A percentile compares a stretch with the other conserved stretches of the same genome.
Conservation (phyloP, 2,329 filamentous ascomycete genomes). For the Purpureocillium lavendulum region DNA sequence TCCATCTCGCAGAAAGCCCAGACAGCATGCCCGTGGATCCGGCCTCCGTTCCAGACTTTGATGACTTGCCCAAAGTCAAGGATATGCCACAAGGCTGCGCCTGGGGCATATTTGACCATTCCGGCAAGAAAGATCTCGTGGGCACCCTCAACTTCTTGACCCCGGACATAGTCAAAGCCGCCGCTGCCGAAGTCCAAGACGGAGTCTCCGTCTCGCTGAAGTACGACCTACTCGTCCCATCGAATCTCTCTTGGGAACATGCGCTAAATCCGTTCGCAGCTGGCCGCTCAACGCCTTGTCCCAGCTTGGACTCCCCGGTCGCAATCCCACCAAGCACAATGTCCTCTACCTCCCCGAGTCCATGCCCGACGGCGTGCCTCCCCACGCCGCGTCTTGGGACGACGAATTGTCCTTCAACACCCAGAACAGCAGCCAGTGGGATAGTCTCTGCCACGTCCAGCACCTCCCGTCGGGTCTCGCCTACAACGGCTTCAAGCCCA, state of each 20-base stretch:
- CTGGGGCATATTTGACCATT: slow-evolving; percentile 40
- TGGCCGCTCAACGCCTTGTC: slow-evolving; percentile 33
- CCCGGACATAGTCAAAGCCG: slow-evolving; percentile 23
- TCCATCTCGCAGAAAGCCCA: too few relatives aligned
- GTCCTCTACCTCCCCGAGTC: slow-evolving; percentile 20
- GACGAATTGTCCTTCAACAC: slow-evolving; percentile 48
- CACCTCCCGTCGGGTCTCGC: slow-evolving; percentile 32
- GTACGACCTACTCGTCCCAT: slow-evolving; percentile 19
- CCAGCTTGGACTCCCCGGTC: slow-evolving; percentile 23
- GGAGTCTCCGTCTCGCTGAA: slow-evolving; percentile 46
- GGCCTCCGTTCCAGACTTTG: slow-evolving; percentile 31
- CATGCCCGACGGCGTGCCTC: slow-evolving; percentile 2
- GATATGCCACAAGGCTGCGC: slow-evolving; percentile 39
- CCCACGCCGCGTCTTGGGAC: slow-evolving; percentile 25
- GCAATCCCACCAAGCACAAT: slow-evolving; percentile 26
- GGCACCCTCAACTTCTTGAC: slow-evolving; percentile 47
- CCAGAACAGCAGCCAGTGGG: slow-evolving; percentile 48
- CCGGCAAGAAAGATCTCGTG: slow-evolving; percentile 38
- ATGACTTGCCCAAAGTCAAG: slow-evolving; percentile 30
- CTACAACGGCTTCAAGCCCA: slow-evolving; percentile 41
- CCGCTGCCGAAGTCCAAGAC: slow-evolving; percentile 14
- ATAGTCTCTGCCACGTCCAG: slow-evolving; percentile 40
- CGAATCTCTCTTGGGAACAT: too few relatives aligned
- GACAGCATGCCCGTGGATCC: slow-evolving; percentile 3
- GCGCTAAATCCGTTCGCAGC: slow-evolving; percentile 16